Evolutionary conservation across 768 basidiomycete genomes (phyloP).

Genomic region (Auricularia heimuer): DNA sequence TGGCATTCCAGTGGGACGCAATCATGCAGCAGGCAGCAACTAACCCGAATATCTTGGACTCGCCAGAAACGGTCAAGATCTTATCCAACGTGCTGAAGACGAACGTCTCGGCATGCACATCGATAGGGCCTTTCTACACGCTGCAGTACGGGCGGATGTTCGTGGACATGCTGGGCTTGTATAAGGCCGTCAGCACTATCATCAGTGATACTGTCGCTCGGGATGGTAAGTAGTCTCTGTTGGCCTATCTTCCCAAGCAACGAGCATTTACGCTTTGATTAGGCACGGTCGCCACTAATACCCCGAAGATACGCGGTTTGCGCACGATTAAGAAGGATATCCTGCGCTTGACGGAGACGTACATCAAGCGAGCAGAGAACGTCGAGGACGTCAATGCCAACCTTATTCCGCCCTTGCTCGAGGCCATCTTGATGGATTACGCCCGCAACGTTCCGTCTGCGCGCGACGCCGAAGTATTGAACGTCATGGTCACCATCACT

Average conservation of each 20-base stretch:
- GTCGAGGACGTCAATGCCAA: slow-evolving; percentile 84
- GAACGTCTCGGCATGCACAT: slow-evolving; percentile 94
- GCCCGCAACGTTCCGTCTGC: slow-evolving; percentile 87
- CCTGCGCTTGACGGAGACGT: slow-evolving; percentile 93
- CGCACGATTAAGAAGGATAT: slow-evolving; percentile 99
- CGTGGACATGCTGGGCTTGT: slow-evolving; percentile 95
- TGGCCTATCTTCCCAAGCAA: not conserved
- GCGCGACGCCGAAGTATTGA: slow-evolving; percentile 92
- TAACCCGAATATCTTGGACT: slow-evolving; percentile 84
- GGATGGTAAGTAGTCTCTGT: slow-evolving; percentile 45
- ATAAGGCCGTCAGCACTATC: slow-evolving; percentile 93
- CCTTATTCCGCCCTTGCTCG: slow-evolving; percentile 89
- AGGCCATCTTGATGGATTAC: slow-evolving; percentile 97
- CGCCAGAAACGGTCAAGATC: slow-evolving; percentile 91
- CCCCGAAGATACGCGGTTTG: slow-evolving; percentile 87
- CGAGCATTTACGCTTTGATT: slow-evolving; percentile 4
- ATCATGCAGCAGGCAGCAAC: slow-evolving; percentile 92
- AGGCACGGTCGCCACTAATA: slow-evolving; percentile 91
- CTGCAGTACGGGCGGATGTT: slow-evolving; percentile 96
- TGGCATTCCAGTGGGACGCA: slow-evolving; percentile 75
- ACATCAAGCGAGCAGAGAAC: slow-evolving; percentile 95
- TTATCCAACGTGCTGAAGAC: slow-evolving; percentile 95
- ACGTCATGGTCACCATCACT: slow-evolving; percentile 94
- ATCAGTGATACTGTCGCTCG: slow-evolving; percentile 87
- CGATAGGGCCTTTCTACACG: slow-evolving; percentile 92